These are phyloP conservation scores for Dendrobium chrysotoxum DNA, from an alignment of 106 monocot species.

Conservation along the genomic window DNA sequence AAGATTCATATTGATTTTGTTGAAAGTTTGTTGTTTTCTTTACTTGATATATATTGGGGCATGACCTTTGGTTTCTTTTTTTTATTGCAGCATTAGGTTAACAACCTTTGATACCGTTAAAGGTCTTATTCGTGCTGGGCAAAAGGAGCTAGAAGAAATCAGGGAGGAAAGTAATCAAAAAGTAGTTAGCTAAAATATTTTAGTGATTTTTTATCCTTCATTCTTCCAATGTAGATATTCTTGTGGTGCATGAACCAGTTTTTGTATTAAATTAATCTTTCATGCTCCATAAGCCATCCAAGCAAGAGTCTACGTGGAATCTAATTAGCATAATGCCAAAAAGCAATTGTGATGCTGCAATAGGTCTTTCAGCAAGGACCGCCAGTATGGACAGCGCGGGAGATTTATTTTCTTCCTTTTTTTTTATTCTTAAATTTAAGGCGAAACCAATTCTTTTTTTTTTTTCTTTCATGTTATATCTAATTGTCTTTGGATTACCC, in stretches of 20 bases:
- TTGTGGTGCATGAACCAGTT: not conserved
- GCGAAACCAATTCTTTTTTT: too few relatives aligned
- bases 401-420: too few relatives aligned
- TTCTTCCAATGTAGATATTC: not conserved
- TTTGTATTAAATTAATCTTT: not conserved
- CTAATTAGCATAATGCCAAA: not conserved
- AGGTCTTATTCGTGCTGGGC: constrained; percentile 35
- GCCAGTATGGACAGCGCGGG: not conserved
- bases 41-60: not conserved
- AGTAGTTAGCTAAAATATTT: constrained; percentile 14
- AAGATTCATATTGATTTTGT: too few relatives aligned
- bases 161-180: constrained; percentile 30
- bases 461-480: too few relatives aligned
- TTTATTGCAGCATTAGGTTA: constrained; percentile 67
- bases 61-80: not conserved
- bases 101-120: constrained; percentile 79
- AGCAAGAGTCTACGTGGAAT: not conserved
- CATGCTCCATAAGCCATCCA: not conserved
- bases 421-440: too few relatives aligned
- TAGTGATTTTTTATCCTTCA: not conserved
- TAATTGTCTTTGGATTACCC: not conserved
- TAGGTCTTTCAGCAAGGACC: not conserved
- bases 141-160: constrained; percentile 45
- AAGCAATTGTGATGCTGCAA: not conserved
- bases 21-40: not conserved